Evolutionary conservation across 768 basidiomycete species (phyloP), one percentile per base, ranked within the genome.

Genomic region (Antrodiella citrinella): DNA sequence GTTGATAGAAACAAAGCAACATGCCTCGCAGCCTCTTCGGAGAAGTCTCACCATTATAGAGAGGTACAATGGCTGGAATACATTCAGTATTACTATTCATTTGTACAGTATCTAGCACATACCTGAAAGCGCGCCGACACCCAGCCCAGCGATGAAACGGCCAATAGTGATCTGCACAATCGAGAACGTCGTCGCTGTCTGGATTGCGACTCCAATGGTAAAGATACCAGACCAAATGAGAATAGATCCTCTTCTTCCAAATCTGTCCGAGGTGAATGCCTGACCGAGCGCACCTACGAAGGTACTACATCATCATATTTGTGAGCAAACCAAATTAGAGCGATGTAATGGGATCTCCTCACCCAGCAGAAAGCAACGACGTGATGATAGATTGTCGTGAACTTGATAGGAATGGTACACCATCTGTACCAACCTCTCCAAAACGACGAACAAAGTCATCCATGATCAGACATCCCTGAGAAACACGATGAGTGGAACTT

Each of bases 1-100:
- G 69, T 60, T 89, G 86, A 59, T 89, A 89, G 15, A 90, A 67
- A 1, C 85, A 84, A 23, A 91, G 67, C 9, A 72, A 78, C 18
- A 82, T 77, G 5, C 86, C 88, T 60, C 87, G 77, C 50, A 89
- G 72, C 1, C 78, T 73, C 59, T 86, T 86, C 0, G 87, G 87
- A 0, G 86, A 78, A 0, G 85, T 84, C 65, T 89, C 86, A 35
- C 86, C 86, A 54, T 84, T 86, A 62, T 88, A 89, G 4, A 89
- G 54, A 9, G 64, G 67, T 4, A 61, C 64, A 53, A 59, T 59
- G 41, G 55, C 63, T 57, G 15, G 25, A 9, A 21, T n/a, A n/a
- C n/a, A n/a, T n/a, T n/a, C n/a, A n/a, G n/a, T n/a, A n/a, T n/a
- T n/a, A n/a, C n/a, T 47, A 26, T 13, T 15, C 18, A 22, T n/a